Evolutionary conservation across 192 early-diverging fungal species (phyloP).

Genomic region (Entophlyctis luteolus): DNA sequence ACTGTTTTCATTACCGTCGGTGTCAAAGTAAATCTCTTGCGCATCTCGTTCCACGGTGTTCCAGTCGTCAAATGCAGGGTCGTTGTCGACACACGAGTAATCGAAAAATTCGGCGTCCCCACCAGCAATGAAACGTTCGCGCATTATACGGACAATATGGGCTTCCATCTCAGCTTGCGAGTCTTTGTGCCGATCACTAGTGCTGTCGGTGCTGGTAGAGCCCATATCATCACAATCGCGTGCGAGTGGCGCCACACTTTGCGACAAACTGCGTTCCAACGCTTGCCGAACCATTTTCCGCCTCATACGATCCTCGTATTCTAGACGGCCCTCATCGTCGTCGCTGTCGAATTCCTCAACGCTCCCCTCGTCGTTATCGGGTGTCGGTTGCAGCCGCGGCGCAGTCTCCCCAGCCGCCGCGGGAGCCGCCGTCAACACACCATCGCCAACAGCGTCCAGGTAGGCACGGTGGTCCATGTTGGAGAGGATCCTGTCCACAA

Average conservation of each 20-base stretch:
- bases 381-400: background rate
- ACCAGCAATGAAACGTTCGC: constrained; percentile 23
- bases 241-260: background rate
- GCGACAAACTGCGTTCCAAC: background rate
- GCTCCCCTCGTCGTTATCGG: background rate
- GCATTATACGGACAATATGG: constrained; percentile 25
- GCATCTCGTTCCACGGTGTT: constrained; percentile 2
- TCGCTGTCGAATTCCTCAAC: constrained; percentile 12
- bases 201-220: background rate
- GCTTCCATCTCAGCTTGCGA: background rate
- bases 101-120: constrained; percentile 21
- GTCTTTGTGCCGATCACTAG: background rate
- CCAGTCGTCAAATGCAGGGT: constrained; percentile 23
- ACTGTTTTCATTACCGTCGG: background rate
- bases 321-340: constrained; percentile 10
- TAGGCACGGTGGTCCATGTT: constrained; percentile 16
- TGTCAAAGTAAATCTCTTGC: constrained; percentile 33
- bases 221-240: no score
- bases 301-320: background rate
- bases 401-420: background rate
- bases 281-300: background rate
- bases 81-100: constrained; percentile 18
- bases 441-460: background rate
- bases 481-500: constrained; percentile 19
- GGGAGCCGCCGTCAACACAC: background rate